Conservation (phyloP, 2,329 filamentous ascomycete genomes). For the Lecanoromycetidae sp. region DNA sequence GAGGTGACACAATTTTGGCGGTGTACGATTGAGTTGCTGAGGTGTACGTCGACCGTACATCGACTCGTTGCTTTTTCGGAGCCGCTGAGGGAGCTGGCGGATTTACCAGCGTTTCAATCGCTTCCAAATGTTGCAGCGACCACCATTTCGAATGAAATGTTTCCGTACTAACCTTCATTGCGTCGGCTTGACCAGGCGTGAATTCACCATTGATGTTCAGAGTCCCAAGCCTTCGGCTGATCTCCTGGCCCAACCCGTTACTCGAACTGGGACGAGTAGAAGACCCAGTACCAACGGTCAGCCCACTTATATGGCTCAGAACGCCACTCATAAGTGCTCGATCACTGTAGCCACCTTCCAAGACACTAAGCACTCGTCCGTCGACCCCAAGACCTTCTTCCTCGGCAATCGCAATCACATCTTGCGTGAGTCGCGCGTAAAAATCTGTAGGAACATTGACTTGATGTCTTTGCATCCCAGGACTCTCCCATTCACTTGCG, state of each 20-base stretch:
- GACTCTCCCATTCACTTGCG: constrained; percentile 85
- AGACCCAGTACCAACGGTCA: constrained; percentile 38
- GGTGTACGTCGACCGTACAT: constrained; percentile 58
- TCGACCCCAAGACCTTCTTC: constrained; percentile 68
- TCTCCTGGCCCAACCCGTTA: constrained; percentile 45
- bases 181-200: constrained; percentile 9
- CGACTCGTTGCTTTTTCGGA: constrained; percentile 44
- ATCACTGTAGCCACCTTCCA: constrained; percentile 94
- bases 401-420: constrained; percentile 69
- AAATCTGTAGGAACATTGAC: constrained; percentile 96
- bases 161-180: constrained; percentile 22
- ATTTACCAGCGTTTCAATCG: constrained; percentile 51
- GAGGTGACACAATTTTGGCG: constrained; percentile 61
- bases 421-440: constrained; percentile 79
- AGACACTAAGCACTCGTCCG: constrained; percentile 78
- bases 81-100: constrained; percentile 39
- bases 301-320: constrained; percentile 75
- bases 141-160: constrained; percentile 62
- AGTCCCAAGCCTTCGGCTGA: constrained; percentile 35
- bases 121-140: constrained; percentile 52
- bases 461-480: constrained; percentile 88
- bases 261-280: constrained; percentile 29
- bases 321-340: constrained; percentile 79
- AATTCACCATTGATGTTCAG: constrained; percentile 20
- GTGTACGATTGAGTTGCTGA: constrained; percentile 80